Base-by-base conservation (phyloP, 2,329 filamentous ascomycete genomes). In the Decorospora gaudefroyi region DNA sequence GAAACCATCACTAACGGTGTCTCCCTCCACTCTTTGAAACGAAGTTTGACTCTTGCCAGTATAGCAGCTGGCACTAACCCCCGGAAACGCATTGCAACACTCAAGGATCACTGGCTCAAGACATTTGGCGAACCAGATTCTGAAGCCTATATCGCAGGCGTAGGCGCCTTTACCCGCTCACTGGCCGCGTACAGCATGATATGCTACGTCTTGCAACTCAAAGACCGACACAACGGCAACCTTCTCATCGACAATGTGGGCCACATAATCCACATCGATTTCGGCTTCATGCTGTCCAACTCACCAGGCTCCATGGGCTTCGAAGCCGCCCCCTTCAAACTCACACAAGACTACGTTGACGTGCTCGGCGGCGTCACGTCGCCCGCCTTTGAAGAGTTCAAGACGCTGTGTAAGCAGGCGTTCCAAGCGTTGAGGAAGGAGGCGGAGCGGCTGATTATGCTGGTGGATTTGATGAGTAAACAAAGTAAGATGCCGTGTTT, bases 1-100 rank as follows among this genome's bases (percentile, higher is more conserved):
- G 88, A 93, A 73, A 93, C 88, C 4, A 93, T 93, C 61, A 91
- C 88, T 26, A 92, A 91, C 57, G 88, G 89, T 30, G 88, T 93
- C 9, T 92, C 87, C n/a, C 75, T 93, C 31, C 88, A 93, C 70
- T 91, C 87, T 2, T 77, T 93, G 51, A 92, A 93, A 72, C 84
- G 88, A 52, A 90, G 85, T 63, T 74, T 93, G 43, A 93, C 89
- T 1, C 77, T 93, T 25, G 83, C 86, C 1, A 84, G 82, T 4
- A 84, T 90, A 53, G 86, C 88, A 52, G 76, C 85, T 2, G 87
- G 86, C 3, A 79, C 82, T 25, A 90, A 90, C 61, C 85, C 86
- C 11, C 78, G 84, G 12, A 83, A 86, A 54, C 81, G 88, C 33
- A 88, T 93, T 55, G 88, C 88, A 1, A 90, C 87, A 0, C 77